Percentiles rank a stretch among this genome's conserved stretches.
phyloP scores from a whole-genome alignment of 2,329 filamentous ascomycete species.

The Fusarium luffae region DNA sequence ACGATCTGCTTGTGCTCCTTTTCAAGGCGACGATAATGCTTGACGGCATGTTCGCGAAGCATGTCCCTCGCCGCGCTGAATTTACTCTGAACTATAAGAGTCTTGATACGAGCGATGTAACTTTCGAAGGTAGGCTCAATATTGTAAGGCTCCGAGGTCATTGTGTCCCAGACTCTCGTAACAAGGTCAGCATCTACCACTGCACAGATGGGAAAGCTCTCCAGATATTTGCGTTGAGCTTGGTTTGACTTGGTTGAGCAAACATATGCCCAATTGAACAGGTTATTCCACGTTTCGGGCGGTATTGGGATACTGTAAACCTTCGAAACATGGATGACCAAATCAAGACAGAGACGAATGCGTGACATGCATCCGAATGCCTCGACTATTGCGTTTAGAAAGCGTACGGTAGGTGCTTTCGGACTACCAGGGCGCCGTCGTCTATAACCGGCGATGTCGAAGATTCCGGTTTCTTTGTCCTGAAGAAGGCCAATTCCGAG shows the following conservation, averaged over 20 bases:
- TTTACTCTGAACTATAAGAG: conserved; percentile 49
- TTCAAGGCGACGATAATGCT: conserved; percentile 49
- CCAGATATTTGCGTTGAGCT: conserved; percentile 52
- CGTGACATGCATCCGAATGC: conserved; percentile 74
- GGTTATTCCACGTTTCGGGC: conserved; percentile 69
- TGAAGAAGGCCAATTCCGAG: conserved; percentile 47
- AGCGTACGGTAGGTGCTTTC: conserved; percentile 65
- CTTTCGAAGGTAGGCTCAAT: conserved; percentile 67
- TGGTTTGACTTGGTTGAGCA: conserved; percentile 55
- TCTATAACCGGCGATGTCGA: conserved; percentile 50
- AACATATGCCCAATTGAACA: conserved; percentile 75
- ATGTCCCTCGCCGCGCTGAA: conserved; percentile 50
- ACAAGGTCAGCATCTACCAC: conserved; percentile 58
- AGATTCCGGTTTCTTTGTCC: conserved; percentile 30
- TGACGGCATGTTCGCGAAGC: conserved; percentile 56
- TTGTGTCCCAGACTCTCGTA: conserved; percentile 65
- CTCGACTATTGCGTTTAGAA: conserved; percentile 76
- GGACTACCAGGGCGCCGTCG: conserved; percentile 61
- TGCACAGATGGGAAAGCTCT: conserved; percentile 42
- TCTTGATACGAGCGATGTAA: conserved; percentile 59
- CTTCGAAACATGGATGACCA: conserved; percentile 71
- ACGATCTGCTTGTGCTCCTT: conserved; percentile 44
- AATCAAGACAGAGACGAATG: conserved; percentile 65
- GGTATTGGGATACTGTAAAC: conserved; percentile 69
- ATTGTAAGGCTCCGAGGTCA: conserved; percentile 68